phyloP scores from a whole-genome alignment of 495 filamentous ascomycete genomes.

The Viridothelium virens region DNA sequence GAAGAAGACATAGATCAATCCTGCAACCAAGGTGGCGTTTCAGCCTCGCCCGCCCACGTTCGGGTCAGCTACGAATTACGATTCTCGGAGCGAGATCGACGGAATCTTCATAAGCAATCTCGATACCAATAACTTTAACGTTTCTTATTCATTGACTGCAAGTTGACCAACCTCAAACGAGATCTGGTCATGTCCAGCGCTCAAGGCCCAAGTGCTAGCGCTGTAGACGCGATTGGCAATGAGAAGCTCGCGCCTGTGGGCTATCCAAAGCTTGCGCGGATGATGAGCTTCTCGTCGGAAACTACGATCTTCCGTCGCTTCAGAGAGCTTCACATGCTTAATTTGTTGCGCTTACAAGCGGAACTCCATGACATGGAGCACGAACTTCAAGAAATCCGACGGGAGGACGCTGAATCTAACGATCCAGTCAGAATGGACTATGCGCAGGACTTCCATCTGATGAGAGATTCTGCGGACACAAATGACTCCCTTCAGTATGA shows the following conservation, averaged over 20 bases:
- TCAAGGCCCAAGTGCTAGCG: no score
- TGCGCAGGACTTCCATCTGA: neutral
- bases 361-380: constrained; percentile 11
- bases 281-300: constrained; percentile 13
- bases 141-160: no score
- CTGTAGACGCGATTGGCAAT: no score
- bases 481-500: neutral
- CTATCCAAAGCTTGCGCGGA: constrained; percentile 2
- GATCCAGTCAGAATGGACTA: neutral
- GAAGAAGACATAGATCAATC: no score
- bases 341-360: constrained; percentile 15
- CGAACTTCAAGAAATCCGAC: neutral
- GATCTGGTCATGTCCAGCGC: no score
- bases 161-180: no score
- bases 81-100: no score
- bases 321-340: constrained; percentile 5
- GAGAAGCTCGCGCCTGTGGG: neutral
- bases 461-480: neutral
- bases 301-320: constrained; percentile 16
- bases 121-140: no score
- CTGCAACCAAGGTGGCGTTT: no score
- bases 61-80: no score
- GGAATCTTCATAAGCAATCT: no score
- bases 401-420: neutral
- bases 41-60: no score